phyloP scores from a whole-genome alignment of 306 rosid genomes.

The Citrullus mucosospermus region DNA sequence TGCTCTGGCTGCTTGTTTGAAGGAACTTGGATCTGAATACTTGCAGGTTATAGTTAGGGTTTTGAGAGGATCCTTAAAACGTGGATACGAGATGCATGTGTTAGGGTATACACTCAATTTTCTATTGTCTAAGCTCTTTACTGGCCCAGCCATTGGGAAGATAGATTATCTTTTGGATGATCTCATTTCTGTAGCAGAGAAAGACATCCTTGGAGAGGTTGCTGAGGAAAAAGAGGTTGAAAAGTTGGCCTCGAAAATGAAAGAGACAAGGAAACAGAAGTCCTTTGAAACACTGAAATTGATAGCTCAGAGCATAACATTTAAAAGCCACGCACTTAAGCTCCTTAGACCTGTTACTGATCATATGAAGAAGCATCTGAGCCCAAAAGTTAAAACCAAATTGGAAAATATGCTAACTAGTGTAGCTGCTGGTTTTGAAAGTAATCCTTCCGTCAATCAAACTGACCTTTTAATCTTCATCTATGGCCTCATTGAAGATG shows the following conservation, averaged over 20 bases:
- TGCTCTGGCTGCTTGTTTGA: constrained; percentile 75
- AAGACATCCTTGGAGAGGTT: constrained; percentile 82
- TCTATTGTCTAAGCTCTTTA: constrained; percentile 61
- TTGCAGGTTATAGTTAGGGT: constrained; percentile 67
- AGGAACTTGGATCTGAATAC: constrained; percentile 84
- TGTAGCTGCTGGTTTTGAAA: constrained; percentile 75
- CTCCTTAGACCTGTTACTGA: constrained; percentile 58
- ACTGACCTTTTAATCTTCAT: constrained; percentile 56
- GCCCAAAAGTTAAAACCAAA: constrained; percentile 55
- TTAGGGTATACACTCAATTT: constrained; percentile 76
- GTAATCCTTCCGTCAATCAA: constrained; percentile 68
- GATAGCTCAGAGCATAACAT: constrained; percentile 64
- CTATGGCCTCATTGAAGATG: constrained; percentile 65
- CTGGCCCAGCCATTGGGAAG: constrained; percentile 39
- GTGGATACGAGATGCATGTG: constrained; percentile 91
- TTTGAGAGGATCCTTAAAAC: constrained; percentile 55
- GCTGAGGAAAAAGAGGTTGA: constrained; percentile 91
- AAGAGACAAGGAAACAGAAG: constrained; percentile 66
- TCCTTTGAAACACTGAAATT: constrained; percentile 73
- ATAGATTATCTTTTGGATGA: constrained; percentile 80
- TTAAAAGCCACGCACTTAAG: constrained; percentile 55
- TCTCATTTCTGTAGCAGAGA: constrained; percentile 63
- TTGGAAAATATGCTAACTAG: constrained; percentile 66
- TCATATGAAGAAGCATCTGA: constrained; percentile 47
- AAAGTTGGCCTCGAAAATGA: constrained; percentile 90